A percentile compares a stretch with the other conserved stretches of the same genome.
Conservation (phyloP, 768 basidiomycete species). For the Boletus vermiculosoides region DNA sequence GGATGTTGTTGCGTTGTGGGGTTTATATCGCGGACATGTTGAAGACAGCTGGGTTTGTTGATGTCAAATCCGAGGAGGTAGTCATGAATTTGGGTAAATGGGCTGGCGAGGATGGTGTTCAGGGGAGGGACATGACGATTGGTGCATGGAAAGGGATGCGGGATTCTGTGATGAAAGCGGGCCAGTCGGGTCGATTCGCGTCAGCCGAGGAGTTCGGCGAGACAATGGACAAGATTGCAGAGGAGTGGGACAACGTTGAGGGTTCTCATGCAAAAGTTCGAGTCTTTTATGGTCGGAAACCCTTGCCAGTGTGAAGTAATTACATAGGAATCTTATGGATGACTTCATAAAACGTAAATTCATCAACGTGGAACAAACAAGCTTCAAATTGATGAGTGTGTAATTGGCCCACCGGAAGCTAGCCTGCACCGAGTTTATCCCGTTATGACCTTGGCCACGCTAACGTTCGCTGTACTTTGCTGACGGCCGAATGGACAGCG, state of each 20-base stretch:
- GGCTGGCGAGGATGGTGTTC: conserved; percentile 24
- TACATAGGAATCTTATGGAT: not conserved
- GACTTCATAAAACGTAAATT: not conserved
- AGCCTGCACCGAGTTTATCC: no score
- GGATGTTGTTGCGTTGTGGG: conserved; percentile 9
- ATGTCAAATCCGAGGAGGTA: conserved; percentile 19
- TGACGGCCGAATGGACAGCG: no score
- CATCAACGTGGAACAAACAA: no score
- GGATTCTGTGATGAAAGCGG: conserved; percentile 20
- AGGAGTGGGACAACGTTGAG: conserved; percentile 27
- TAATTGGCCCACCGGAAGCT: no score
- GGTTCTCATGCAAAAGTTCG: conserved; percentile 11
- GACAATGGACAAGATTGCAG: conserved; percentile 12
- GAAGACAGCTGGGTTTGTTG: conserved; percentile 16
- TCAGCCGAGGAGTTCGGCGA: conserved; percentile 22
- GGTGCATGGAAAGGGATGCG: conserved; percentile 26
- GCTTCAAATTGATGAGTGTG: no score
- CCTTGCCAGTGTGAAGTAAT: not conserved
- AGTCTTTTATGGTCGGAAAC: conserved; percentile 17
- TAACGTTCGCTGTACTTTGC: no score
- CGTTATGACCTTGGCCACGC: no score
- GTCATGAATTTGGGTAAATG: conserved; percentile 23
- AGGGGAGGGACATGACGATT: conserved; percentile 15
- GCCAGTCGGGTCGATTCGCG: conserved; percentile 12
- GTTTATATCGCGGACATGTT: conserved; percentile 22